A percentile compares a stretch with the other conserved stretches of the same genome.
phyloP scores from a whole-genome alignment of 2,329 filamentous ascomycete species.

The Orbilia brochopaga region DNA sequence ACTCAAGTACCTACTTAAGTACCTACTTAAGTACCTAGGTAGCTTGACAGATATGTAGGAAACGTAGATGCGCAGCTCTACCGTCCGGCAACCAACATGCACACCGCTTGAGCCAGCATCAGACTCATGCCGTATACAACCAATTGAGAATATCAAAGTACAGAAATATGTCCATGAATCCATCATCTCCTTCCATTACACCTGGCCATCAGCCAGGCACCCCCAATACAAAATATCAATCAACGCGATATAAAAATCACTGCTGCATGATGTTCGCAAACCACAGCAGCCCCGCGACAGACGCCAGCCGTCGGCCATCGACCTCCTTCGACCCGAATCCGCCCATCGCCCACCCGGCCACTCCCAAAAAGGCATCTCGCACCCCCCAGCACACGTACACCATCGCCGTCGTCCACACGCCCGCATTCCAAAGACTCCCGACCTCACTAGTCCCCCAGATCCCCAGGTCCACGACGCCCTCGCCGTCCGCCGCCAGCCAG shows the following conservation, averaged over 20 bases:
- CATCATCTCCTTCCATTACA: too few relatives aligned
- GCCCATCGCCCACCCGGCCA: conserved; percentile 58
- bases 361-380: conserved; percentile 57
- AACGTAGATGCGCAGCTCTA: too few relatives aligned
- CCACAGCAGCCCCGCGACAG: background rate
- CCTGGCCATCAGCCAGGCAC: too few relatives aligned
- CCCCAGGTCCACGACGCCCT: conserved; percentile 61
- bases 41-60: too few relatives aligned
- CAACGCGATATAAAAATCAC: too few relatives aligned
- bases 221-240: too few relatives aligned
- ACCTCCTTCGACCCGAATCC: background rate
- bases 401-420: conserved; percentile 60
- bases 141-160: too few relatives aligned
- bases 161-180: background rate
- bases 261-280: background rate
- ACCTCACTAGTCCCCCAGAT: conserved; percentile 54
- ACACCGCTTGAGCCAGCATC: too few relatives aligned
- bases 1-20: too few relatives aligned
- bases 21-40: too few relatives aligned
- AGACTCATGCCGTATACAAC: too few relatives aligned
- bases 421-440: conserved; percentile 57
- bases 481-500: conserved; percentile 67
- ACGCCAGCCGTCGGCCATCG: background rate
- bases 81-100: too few relatives aligned
- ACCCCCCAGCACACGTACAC: conserved; percentile 59